Percentiles rank a stretch among this genome's conserved stretches.
Evolutionary conservation across 306 rosid genomes (phyloP).

Genomic region (Vigna trinervia): DNA sequence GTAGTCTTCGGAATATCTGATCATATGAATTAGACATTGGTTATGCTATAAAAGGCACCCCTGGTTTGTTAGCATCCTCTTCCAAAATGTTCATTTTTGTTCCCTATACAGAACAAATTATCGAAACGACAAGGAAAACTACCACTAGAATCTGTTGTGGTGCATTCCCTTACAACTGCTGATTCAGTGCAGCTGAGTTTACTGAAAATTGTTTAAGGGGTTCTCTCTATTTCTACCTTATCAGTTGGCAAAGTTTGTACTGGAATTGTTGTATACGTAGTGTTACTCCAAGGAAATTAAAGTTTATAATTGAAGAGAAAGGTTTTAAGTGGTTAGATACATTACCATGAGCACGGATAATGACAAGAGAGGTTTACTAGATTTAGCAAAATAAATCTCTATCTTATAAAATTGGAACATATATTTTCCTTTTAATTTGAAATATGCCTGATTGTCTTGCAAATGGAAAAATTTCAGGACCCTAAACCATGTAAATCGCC

Average conservation of each 20-base stretch:
- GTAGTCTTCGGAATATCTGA: neutral
- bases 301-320: slow-evolving; percentile 15
- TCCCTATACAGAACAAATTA: neutral
- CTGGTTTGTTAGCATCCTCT: neutral
- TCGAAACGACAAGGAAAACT: neutral
- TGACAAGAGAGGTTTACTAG: neutral
- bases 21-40: neutral
- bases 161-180: neutral
- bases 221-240: neutral
- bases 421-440: slow-evolving; percentile 31
- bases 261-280: slow-evolving; percentile 29
- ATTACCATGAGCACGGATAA: slow-evolving; percentile 3
- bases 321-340: neutral
- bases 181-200: slow-evolving; percentile 24
- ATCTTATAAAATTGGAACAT: slow-evolving; percentile 16
- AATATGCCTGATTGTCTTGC: neutral
- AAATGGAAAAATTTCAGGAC: slow-evolving; percentile 3
- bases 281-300: slow-evolving; percentile 9
- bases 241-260: neutral
- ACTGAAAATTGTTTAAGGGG: neutral
- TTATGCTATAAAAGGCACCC: neutral
- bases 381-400: neutral
- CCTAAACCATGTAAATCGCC: neutral
- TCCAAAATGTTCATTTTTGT: neutral
- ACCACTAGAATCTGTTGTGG: neutral